phyloP scores from a whole-genome alignment of 169 alveolate genomes.

The Theileria annulata region DNA sequence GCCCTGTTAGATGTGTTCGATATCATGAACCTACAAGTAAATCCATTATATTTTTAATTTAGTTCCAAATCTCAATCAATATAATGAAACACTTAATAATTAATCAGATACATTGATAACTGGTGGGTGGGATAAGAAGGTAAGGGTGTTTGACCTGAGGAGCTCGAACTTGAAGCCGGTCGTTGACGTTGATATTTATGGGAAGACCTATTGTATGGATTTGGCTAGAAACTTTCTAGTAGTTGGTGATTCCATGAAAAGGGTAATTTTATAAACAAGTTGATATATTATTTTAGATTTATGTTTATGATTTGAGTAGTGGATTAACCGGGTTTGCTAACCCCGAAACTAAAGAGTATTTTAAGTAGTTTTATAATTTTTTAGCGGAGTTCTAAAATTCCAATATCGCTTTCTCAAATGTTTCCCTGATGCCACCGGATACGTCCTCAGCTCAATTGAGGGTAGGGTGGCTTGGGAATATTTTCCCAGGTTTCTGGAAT shows the following conservation, averaged over 20 bases:
- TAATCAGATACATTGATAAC: conserved; percentile 38
- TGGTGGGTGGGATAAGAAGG: conserved; percentile 67
- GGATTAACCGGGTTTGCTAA: conserved; percentile 64
- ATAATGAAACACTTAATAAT: too few species aligned
- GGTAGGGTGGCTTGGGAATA: conserved; percentile 92
- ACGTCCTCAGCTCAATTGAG: conserved; percentile 89
- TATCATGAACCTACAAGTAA: conserved; percentile 39
- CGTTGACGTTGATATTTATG: conserved; percentile 57
- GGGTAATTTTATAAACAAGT: conserved; percentile 24
- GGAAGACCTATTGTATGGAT: conserved; percentile 68
- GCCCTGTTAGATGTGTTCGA: conserved; percentile 59
- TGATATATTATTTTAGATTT: conserved; percentile 23
- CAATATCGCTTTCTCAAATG: conserved; percentile 84
- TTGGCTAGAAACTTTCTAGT: conserved; percentile 53
- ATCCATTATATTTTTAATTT: background rate
- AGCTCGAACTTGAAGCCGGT: conserved; percentile 31
- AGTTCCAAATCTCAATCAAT: background rate
- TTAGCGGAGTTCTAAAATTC: conserved; percentile 76
- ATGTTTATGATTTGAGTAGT: conserved; percentile 59
- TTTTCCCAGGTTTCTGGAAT: conserved; percentile 79
- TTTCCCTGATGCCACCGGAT: conserved; percentile 90
- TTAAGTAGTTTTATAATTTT: background rate
- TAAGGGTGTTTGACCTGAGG: conserved; percentile 54
- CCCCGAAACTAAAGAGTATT: conserved; percentile 66
- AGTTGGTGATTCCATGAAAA: conserved; percentile 67